Evolutionary conservation across 129 eudicot species (phyloP), one percentile per base, ranked within the genome.

Genomic region (Mikania micrantha): DNA sequence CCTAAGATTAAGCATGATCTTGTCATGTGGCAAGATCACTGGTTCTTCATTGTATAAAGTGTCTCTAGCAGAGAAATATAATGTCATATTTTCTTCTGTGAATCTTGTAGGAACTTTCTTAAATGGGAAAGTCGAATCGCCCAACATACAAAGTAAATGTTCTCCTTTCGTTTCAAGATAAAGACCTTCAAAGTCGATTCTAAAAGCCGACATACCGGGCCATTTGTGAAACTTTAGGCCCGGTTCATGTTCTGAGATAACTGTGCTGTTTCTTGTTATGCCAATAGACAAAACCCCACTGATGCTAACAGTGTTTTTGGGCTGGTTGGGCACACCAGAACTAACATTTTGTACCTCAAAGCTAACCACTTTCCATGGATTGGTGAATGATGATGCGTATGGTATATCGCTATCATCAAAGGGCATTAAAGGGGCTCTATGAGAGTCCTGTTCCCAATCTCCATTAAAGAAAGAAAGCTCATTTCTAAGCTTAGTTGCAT

Each of bases 401-500:
- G 79, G 71, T 76, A 62, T 68, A 53, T 79, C 79, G 2, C 73
- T 79, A 22, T 74, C 83, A 64, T 74, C 76, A 35, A 78, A 82
- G 24, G 83, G 86, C 75, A 82, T 68, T 45, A 82, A 59, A 49
- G 86, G 49, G 39, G 86, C 60, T 58, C 74, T 73, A 64, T 53
- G 60, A 41, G 57, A 29, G 31, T 73, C 80, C 72, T 82, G 83
- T 38, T 74, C 71, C 83, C 83, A 78, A 62, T 82, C 83, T 17
- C 80, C 86, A 47, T 78, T 62, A 42, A 61, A 69, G 73, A 82
- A 82, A 57, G 78, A 78, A 60, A 82, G 83, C 50, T 73, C 77
- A 31, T 59, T 59, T 17, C 35, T 66, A 7, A 80, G 70, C 7
- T 7, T 66, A 13, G 66, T 50, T 41, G 57, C 61, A 28, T 24